Base-by-base conservation (phyloP, 1,284 basidiomycete species). In the Anthracocystis panici-leucophaei region DNA sequence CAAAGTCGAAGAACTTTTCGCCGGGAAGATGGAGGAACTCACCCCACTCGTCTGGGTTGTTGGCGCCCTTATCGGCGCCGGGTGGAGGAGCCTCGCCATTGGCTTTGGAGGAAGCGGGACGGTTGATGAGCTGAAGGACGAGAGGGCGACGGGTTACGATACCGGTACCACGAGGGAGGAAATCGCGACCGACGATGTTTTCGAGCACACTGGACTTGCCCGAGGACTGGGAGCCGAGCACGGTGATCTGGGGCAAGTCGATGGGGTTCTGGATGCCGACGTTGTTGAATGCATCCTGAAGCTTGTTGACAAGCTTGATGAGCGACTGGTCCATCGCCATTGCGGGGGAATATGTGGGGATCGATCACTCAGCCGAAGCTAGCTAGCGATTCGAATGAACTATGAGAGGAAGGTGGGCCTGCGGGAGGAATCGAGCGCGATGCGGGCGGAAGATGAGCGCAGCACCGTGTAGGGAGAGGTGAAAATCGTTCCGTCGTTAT, bases 11-110 rank as follows among this genome's bases (percentile, higher is more conserved):
- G 87, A 96, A 98, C 56, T 93, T 91, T 84, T 94, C 94, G 89
- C 97, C 95, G 69, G 96, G 95, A 50, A 96, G 89, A 86, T 99
- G 96, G 33, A 98, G 89, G 86, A 99, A 99, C 86, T 99, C 96
- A 57, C 91, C 96, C 91, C 95, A 98, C 95, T 95, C 27, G 90
- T 90, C 72, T 53, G 54, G 50, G 51, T 79, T 69, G 59, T 77
- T 61, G 41, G 45, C 60, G 18, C 61, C 52, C 35, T 59, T 64
- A 25, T 33, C 55, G 12, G 46, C 29, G 21, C 12, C 61, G 6
- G 53, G 18, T 38, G 68, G 27, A 25, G 57, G 27, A 5, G 65
- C 69, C 10, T 65, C 65, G 27, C 58, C 65, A 57, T 57, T 67
- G 48, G 61, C 29, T 35, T 62, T 72, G 42, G 71, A 48, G 8